Conservation (phyloP, 148 eudicot genomes). For the Vaccinium vitisidaea region DNA sequence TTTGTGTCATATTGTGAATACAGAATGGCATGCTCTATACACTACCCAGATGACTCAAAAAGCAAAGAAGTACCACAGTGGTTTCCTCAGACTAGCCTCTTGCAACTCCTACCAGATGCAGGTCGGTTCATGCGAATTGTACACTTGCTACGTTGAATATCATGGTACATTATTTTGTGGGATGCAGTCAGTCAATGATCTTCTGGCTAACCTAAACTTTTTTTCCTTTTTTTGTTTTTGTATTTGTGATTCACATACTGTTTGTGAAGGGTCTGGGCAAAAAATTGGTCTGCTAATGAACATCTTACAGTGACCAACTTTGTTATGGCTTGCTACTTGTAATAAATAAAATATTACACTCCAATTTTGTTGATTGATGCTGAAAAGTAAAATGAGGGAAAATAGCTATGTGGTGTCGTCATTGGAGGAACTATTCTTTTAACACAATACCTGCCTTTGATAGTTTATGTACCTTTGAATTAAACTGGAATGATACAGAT, state of each 20-base stretch:
- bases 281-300: background rate
- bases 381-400: background rate
- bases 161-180: background rate
- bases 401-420: background rate
- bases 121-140: slow-evolving; percentile 31
- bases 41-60: slow-evolving; percentile 60
- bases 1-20: slow-evolving; percentile 12
- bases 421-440: background rate
- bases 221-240: background rate
- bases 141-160: background rate
- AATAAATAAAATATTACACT: background rate
- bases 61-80: slow-evolving; percentile 71
- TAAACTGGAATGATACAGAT: no score
- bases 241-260: background rate
- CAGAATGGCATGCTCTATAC: slow-evolving; percentile 74
- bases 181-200: background rate
- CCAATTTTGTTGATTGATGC: background rate
- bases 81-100: slow-evolving; percentile 46
- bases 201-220: no score
- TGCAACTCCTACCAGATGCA: slow-evolving; percentile 57
- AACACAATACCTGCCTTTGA: no score
- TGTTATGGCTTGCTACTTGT: background rate
- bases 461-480: no score
- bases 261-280: background rate
- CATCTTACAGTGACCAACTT: background rate